Evolutionary conservation across 228 moss, liverwort and hornwort genomes (phyloP).

Genomic region (Sphagnum fallax): DNA sequence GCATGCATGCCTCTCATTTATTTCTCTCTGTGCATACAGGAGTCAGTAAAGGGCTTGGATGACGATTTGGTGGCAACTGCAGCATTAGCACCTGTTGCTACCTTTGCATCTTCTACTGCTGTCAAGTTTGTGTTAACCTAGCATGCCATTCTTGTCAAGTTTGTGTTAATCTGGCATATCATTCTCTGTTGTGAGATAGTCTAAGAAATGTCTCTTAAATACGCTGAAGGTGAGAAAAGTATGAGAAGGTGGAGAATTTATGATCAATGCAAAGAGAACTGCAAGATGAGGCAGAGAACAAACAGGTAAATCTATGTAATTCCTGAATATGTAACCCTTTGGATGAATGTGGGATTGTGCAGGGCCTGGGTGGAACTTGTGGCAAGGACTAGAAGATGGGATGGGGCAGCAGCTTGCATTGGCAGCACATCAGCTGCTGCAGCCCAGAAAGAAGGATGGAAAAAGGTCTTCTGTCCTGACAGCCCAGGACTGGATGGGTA

Average conservation of each 20-base stretch:
- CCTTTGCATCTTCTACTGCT: slow-evolving; percentile 96
- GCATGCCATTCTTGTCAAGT: too few species aligned
- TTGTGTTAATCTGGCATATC: too few species aligned
- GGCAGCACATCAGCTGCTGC: slow-evolving; percentile 88
- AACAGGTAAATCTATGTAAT: too few species aligned
- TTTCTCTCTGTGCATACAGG: slow-evolving; percentile 21
- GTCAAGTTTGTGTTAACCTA: slow-evolving; percentile 51
- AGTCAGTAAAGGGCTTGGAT: slow-evolving; percentile 58
- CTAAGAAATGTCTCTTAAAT: too few species aligned
- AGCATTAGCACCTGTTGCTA: slow-evolving; percentile 62
- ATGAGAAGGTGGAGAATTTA: too few species aligned
- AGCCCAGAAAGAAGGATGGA: slow-evolving; percentile 73
- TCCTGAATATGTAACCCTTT: too few species aligned
- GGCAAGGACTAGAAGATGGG: slow-evolving; percentile 50
- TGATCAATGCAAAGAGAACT: too few species aligned
- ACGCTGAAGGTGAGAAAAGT: too few species aligned
- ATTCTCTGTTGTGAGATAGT: too few species aligned
- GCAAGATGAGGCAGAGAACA: too few species aligned
- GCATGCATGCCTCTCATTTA: neutral
- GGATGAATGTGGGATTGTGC: neutral
- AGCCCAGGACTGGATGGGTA: slow-evolving; percentile 94
- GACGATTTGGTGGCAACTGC: slow-evolving; percentile 60
- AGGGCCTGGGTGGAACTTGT: slow-evolving; percentile 95
- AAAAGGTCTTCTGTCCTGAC: slow-evolving; percentile 72
- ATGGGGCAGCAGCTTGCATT: slow-evolving; percentile 90